phyloP scores from a whole-genome alignment of 176 grass and related monocot species.

The Calamus simplicifolius region DNA sequence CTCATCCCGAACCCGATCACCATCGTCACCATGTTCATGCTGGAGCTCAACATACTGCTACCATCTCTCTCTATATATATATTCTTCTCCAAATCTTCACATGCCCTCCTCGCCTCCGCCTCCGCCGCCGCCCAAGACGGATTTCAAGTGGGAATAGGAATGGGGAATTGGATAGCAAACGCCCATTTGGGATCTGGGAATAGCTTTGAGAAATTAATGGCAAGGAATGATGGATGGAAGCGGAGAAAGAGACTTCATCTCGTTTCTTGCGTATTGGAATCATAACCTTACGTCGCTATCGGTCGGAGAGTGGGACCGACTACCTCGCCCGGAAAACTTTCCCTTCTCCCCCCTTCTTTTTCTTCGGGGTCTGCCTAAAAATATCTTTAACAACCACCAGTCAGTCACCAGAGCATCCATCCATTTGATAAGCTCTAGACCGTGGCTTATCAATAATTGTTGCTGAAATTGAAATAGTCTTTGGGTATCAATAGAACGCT shows the following conservation, averaged over 20 bases:
- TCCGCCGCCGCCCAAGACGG: background rate
- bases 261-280: no score
- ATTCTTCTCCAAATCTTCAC: background rate
- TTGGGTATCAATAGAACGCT: no score
- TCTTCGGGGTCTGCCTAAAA: no score
- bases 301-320: no score
- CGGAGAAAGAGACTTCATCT: background rate
- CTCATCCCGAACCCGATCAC: slow-evolving; percentile 97
- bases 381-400: no score
- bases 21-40: slow-evolving; percentile 85
- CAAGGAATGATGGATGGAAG: slow-evolving; percentile 34
- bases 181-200: slow-evolving; percentile 58
- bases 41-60: slow-evolving; percentile 50
- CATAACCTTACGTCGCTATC: no score
- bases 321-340: no score
- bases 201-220: slow-evolving; percentile 34
- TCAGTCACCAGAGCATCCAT: no score
- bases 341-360: no score
- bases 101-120: background rate
- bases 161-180: slow-evolving; percentile 15
- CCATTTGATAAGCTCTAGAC: no score
- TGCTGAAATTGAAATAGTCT: no score
- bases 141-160: slow-evolving; percentile 20
- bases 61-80: background rate
- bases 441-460: no score